phyloP scores from a whole-genome alignment of 2,329 filamentous ascomycete genomes.

The Nothophoma quercina region DNA sequence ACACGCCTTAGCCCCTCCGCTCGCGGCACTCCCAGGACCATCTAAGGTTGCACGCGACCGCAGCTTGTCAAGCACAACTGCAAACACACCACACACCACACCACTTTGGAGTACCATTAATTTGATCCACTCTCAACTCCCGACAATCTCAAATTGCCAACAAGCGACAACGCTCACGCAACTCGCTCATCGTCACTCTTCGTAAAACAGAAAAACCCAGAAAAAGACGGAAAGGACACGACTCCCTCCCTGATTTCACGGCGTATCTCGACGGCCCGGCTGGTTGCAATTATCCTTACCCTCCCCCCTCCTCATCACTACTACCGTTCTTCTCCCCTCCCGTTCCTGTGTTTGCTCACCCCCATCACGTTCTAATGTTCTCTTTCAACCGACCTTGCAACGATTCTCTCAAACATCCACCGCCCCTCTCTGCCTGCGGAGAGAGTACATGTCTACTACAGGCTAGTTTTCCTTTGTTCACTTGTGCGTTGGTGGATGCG shows the following conservation, averaged over 20 bases:
- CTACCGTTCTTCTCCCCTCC: conserved; percentile 21
- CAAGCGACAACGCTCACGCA: conserved; percentile 26
- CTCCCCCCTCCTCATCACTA: conserved; percentile 19
- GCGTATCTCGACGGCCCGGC: conserved; percentile 33
- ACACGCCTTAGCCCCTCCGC: conserved; percentile 25
- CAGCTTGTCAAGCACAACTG: conserved; percentile 19
- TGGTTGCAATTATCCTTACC: conserved; percentile 33
- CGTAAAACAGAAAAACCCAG: conserved; percentile 37
- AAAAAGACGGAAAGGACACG: conserved; percentile 45
- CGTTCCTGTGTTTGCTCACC: conserved; percentile 37
- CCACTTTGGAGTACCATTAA: conserved; percentile 23
- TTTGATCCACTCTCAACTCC: conserved; percentile 25
- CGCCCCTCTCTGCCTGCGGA: conserved; percentile 35
- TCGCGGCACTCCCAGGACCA: conserved; percentile 39
- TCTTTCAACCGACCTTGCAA: conserved; percentile 18
- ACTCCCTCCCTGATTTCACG: conserved; percentile 37
- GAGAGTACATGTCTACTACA: conserved; percentile 44
- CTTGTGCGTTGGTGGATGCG: conserved; percentile 20
- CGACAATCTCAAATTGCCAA: conserved; percentile 25
- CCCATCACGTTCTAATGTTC: conserved; percentile 30
- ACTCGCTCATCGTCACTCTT: conserved; percentile 32
- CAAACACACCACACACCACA: conserved; percentile 26
- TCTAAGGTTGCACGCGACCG: conserved; percentile 30
- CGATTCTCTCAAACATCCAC: conserved; percentile 18
- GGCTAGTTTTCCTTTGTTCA: conserved; percentile 47